Conservation (phyloP, 306 rosid genomes). For the Pyrus pyrifolia region DNA sequence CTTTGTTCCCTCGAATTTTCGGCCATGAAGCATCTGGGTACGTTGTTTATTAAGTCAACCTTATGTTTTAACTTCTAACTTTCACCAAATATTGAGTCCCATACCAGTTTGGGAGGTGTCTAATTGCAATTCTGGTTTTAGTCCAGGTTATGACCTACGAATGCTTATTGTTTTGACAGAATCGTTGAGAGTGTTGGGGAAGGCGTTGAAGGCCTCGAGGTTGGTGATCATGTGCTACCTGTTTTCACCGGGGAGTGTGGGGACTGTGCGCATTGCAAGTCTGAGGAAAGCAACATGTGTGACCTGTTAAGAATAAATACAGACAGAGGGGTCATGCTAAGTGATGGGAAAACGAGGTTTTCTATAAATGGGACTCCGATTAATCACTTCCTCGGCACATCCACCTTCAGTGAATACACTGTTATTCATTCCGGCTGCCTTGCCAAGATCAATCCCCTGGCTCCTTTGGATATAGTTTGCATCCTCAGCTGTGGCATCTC, state of each 20-base stretch:
- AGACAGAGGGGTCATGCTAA: conserved; percentile 29
- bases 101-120: background rate
- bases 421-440: conserved; percentile 36
- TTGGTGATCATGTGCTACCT: conserved; percentile 36
- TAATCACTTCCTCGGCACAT: conserved; percentile 35
- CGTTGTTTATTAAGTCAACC: background rate
- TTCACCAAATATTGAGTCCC: background rate
- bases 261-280: conserved; percentile 35
- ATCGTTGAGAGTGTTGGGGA: conserved; percentile 41
- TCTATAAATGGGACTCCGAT: conserved; percentile 33
- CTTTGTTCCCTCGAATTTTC: conserved; percentile 28
- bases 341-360: conserved; percentile 31
- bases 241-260: conserved; percentile 37
- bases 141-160: background rate
- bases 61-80: background rate
- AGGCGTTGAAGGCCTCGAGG: conserved; percentile 20
- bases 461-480: conserved; percentile 37
- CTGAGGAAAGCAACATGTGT: conserved; percentile 40
- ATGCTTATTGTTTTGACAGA: conserved; percentile 3
- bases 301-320: conserved; percentile 27
- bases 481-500: conserved; percentile 43
- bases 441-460: conserved; percentile 34
- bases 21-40: conserved; percentile 48
- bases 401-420: conserved; percentile 42
- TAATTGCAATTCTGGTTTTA: background rate